Evolutionary conservation across 306 rosid species (phyloP).

Genomic region (Comarum palustre): DNA sequence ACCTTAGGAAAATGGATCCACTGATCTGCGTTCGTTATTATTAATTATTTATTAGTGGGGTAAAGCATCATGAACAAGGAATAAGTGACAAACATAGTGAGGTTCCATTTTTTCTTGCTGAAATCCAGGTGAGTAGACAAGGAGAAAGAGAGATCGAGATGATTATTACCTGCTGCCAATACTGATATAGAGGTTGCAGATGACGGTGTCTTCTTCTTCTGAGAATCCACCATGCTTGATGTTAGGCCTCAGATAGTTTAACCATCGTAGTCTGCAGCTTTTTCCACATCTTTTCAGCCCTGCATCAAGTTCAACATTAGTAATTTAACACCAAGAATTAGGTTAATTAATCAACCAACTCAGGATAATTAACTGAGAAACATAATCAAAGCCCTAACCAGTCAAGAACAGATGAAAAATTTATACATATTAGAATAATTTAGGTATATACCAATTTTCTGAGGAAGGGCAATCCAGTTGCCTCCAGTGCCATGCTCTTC

Average conservation of each 20-base stretch:
- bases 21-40: neutral
- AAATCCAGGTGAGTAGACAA: constrained; percentile 1
- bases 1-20: constrained; percentile 11
- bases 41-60: constrained; percentile 1
- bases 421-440: neutral
- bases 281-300: constrained; percentile 99
- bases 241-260: constrained; percentile 91
- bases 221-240: constrained; percentile 98
- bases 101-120: constrained; percentile 24
- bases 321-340: neutral
- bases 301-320: constrained; percentile 19
- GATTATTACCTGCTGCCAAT: constrained; percentile 88
- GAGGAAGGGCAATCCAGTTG: constrained; percentile 99
- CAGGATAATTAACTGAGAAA: neutral
- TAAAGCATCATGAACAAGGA: constrained; percentile 38
- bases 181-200: constrained; percentile 92
- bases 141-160: constrained; percentile 18
- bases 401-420: neutral
- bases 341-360: neutral
- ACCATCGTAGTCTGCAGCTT: constrained; percentile 92
- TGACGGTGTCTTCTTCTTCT: constrained; percentile 97
- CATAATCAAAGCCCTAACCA: neutral
- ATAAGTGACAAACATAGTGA: constrained; percentile 56
- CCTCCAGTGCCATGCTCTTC: constrained; percentile 84
- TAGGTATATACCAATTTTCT: constrained; percentile 64